Evolutionary conservation across 2,329 filamentous ascomycete species (phyloP), one percentile per base, ranked within the genome.

Genomic region (Tolypocladium sp.): DNA sequence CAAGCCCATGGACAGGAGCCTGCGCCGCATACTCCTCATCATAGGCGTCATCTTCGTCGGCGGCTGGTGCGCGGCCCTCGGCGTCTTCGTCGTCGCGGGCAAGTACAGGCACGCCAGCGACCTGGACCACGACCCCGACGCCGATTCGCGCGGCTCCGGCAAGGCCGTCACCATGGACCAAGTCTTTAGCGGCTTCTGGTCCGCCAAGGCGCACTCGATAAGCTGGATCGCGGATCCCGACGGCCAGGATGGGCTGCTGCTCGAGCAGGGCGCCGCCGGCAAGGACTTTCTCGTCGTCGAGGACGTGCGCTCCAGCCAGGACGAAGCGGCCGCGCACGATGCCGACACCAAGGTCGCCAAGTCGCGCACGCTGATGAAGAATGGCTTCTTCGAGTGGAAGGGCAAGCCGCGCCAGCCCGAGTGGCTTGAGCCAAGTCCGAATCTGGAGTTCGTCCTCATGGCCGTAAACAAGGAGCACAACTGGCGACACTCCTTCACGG

Each of bases 401-500:
- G 83, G 79, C 13, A 71, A 78, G 56, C 73, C 72, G 20, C 77
- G 91, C 64, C 71, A 68, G n/a, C 86, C 90, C 0, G 73, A 73
- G 17, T 79, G 82, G 65, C 83, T 86, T 3, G 87, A 84, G 79
- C 91, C 94, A 2, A 97, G 91, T 69, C 84, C 86, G 35, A 85
- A 97, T 71, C 80, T 96, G 71, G 91, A 87, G 67, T 93, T 90
- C 71, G 91, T 99, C 3, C 81, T 99, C 57, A 77, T 97, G n/a
- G 82, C 86, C 56, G 91, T 91, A 10, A 79, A 91, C 57, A 71
- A 78, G 27, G 75, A 90, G 71, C 85, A 84, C 67, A 92, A 94
- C 67, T 99, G 92, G 89, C 86, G 94, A 64, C 89, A 97, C 73
- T 97, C 93, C 0, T 92, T 84, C 68, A 92, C 87, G 12, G 93